Percentiles rank a stretch among this genome's conserved stretches.
Conservation (phyloP, 2,329 filamentous ascomycete genomes). For the Fusarium anthophilum region DNA sequence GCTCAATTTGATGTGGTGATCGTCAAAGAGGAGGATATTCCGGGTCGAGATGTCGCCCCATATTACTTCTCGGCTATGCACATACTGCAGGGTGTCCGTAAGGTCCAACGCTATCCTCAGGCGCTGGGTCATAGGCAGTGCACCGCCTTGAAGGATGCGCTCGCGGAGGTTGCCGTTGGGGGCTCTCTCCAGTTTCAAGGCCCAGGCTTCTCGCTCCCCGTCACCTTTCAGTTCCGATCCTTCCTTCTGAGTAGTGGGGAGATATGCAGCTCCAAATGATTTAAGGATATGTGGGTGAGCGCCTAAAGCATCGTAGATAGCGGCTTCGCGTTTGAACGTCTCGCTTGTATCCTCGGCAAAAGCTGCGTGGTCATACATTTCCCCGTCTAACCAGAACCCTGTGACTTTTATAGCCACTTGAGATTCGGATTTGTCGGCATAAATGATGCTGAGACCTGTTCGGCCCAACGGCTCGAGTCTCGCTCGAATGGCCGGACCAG, state of each 20-base stretch:
- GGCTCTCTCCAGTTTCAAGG: neutral
- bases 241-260: accelerated
- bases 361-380: neutral
- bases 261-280: neutral
- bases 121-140: neutral
- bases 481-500: neutral
- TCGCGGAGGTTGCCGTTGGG: neutral
- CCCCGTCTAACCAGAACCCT: neutral
- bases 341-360: neutral
- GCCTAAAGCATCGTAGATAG: neutral
- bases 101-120: neutral
- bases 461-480: neutral
- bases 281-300: accelerated
- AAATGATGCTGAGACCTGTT: neutral
- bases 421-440: neutral
- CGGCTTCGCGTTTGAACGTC: neutral
- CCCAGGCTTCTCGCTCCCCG: neutral
- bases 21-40: neutral
- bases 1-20: neutral
- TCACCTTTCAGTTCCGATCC: neutral
- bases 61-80: neutral
- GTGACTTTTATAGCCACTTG: neutral
- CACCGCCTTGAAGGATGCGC: neutral
- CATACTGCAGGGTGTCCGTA: neutral
- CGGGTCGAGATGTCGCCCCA: neutral